Evolutionary conservation across 2,329 filamentous ascomycete genomes (phyloP).

Genomic region (Neurospora crassa): DNA sequence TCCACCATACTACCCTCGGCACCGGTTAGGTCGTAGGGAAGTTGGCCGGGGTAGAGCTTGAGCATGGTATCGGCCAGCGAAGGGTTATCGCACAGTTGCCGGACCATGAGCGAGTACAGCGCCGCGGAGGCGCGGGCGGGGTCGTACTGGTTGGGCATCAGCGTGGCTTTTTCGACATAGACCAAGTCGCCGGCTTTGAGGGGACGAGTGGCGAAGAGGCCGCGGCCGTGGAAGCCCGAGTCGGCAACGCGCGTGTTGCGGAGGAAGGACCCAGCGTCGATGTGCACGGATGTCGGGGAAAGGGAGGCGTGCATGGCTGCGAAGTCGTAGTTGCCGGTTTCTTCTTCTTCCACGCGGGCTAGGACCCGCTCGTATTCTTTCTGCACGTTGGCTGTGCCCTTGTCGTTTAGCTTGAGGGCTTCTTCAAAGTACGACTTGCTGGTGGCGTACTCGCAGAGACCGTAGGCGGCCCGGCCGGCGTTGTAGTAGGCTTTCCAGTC

Average conservation of each 20-base stretch:
- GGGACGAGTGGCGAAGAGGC: slow-evolving; percentile 30
- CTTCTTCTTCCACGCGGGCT: slow-evolving; percentile 20
- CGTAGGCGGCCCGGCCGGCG: slow-evolving; percentile 26
- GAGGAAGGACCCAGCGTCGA: slow-evolving; percentile 27
- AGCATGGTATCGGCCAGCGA: slow-evolving; percentile 25
- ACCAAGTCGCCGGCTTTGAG: slow-evolving; percentile 29
- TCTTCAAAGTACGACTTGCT: slow-evolving; percentile 18
- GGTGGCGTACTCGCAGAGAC: slow-evolving; percentile 21
- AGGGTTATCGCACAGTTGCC: slow-evolving; percentile 30
- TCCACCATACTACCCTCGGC: slow-evolving; percentile 25
- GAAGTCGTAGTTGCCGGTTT: slow-evolving; percentile 22
- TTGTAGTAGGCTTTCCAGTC: slow-evolving; percentile 27
- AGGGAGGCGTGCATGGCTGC: slow-evolving; percentile 16
- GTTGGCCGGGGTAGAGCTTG: slow-evolving; percentile 23
- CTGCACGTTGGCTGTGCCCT: slow-evolving; percentile 9
- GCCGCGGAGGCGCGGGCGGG: slow-evolving; percentile 30
- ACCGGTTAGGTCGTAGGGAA: slow-evolving; percentile 20
- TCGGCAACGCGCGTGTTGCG: slow-evolving; percentile 22
- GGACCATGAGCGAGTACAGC: slow-evolving; percentile 31
- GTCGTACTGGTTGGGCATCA: slow-evolving; percentile 33
- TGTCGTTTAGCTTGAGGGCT: slow-evolving; percentile 17
- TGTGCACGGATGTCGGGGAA: slow-evolving; percentile 13
- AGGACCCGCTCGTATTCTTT: slow-evolving; percentile 18
- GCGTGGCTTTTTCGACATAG: slow-evolving; percentile 32
- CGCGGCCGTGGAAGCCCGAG: slow-evolving; percentile 27